phyloP scores from a whole-genome alignment of 2,329 filamentous ascomycete genomes.

The Ramichloridium luteum region DNA sequence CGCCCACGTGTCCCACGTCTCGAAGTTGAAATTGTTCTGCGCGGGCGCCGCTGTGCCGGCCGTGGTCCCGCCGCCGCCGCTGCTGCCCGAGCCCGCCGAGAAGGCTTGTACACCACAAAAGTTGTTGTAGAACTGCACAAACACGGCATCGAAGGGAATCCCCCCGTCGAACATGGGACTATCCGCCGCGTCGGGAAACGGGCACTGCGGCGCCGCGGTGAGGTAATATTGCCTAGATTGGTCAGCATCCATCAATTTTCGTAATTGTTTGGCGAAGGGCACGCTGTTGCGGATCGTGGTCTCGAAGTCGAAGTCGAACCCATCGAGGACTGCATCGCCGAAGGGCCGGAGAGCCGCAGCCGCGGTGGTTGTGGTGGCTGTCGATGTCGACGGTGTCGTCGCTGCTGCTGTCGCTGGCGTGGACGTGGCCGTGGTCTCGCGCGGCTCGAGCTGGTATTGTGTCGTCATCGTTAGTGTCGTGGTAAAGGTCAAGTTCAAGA shows the following conservation, averaged over 20 bases:
- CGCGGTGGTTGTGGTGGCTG: too few species aligned
- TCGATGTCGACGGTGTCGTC: too few species aligned
- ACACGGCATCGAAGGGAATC: slow-evolving; percentile 43
- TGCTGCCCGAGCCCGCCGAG: slow-evolving; percentile 19
- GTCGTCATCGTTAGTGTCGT: too few species aligned
- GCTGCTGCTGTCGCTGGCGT: slow-evolving; percentile 1
- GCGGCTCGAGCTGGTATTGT: background rate
- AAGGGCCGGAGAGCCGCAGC: slow-evolving; percentile 49
- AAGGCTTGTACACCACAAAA: slow-evolving; percentile 32
- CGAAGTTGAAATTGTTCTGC: slow-evolving; percentile 40
- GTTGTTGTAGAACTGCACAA: slow-evolving; percentile 36
- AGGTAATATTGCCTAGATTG: slow-evolving; percentile 30
- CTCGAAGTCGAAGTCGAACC: slow-evolving; percentile 70
- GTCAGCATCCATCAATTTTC: slow-evolving; percentile 19
- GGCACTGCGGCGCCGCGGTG: slow-evolving; percentile 30
- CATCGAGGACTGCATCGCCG: slow-evolving; percentile 52
- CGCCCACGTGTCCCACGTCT: slow-evolving; percentile 33
- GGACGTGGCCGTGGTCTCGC: too few species aligned
- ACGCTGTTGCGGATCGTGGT: slow-evolving; percentile 46
- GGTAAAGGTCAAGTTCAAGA: too few species aligned
- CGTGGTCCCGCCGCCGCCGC: too few species aligned
- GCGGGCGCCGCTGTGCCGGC: too few species aligned
- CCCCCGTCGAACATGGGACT: slow-evolving; percentile 39
- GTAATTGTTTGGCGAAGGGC: slow-evolving; percentile 32
- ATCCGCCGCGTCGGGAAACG: slow-evolving; percentile 25